Evolutionary conservation across 345 rosid species (phyloP).

Genomic region (Gossypium mustelinum): DNA sequence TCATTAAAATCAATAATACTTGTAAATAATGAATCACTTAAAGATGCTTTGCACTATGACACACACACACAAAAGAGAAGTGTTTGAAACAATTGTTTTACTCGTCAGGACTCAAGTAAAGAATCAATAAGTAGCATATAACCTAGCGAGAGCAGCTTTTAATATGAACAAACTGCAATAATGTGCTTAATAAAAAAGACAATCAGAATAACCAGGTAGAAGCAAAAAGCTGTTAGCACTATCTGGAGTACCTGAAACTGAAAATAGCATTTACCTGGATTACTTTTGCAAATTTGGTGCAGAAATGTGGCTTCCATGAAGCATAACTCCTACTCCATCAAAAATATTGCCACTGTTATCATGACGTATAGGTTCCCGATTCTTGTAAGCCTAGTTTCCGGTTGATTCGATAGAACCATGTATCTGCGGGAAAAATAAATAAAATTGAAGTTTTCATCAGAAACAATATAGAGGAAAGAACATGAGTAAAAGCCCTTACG

Average conservation of each 20-base stretch:
- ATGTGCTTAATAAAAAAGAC: background rate
- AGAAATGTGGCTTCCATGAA: conserved; percentile 49
- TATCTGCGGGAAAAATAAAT: conserved; percentile 35
- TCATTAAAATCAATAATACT: background rate
- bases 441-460: conserved; percentile 5
- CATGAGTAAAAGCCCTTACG: background rate
- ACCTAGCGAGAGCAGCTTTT: background rate
- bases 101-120: background rate
- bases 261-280: conserved; percentile 39
- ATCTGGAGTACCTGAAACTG: background rate
- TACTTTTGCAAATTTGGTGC: conserved; percentile 41
- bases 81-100: background rate
- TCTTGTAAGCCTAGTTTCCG: conserved; percentile 13
- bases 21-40: background rate
- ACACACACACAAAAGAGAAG: background rate
- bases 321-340: conserved; percentile 50
- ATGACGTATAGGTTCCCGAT: conserved; percentile 15
- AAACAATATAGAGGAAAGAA: background rate
- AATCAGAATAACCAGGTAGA: background rate
- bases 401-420: conserved; percentile 38
- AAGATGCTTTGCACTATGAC: background rate
- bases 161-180: background rate
- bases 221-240: background rate
- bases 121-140: background rate
- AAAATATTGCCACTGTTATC: conserved; percentile 28